phyloP scores from a whole-genome alignment of 352 stramenopile genomes.

The Phytophthora pseudosyringae region DNA sequence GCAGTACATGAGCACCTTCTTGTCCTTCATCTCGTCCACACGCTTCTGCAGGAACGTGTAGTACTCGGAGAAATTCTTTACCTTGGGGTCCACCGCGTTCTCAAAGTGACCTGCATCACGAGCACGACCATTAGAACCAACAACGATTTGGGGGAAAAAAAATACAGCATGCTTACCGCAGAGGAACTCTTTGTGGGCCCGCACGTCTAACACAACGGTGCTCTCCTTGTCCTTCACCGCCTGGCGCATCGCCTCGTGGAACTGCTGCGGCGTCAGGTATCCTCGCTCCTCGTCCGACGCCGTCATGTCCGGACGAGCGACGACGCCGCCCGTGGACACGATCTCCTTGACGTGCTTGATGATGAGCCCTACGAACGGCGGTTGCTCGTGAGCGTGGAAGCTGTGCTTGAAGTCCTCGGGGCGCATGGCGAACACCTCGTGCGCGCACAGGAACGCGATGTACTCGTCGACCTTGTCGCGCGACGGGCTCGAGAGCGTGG shows the following conservation, averaged over 20 bases:
- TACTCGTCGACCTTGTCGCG: conserved; percentile 66
- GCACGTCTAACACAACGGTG: conserved; percentile 66
- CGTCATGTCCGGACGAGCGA: conserved; percentile 60
- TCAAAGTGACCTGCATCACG: conserved; percentile 64
- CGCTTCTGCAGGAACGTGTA: conserved; percentile 68
- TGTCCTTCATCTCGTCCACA: conserved; percentile 66
- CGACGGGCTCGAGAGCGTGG: conserved; percentile 65
- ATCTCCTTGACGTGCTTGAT: conserved; percentile 86
- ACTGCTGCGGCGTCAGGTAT: conserved; percentile 81
- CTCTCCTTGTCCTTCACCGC: conserved; percentile 50
- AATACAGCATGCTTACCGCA: conserved; percentile 20
- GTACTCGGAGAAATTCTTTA: conserved; percentile 83
- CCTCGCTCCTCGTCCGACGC: conserved; percentile 62
- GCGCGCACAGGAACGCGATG: conserved; percentile 56
- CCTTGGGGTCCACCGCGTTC: conserved; percentile 63
- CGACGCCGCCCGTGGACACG: conserved; percentile 62
- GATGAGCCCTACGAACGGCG: conserved; percentile 68
- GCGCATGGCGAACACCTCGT: conserved; percentile 60
- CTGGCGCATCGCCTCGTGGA: conserved; percentile 66
- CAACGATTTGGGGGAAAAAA: not conserved
- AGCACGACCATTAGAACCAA: conserved; percentile 2
- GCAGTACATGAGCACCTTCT: conserved; percentile 86
- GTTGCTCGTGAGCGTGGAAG: conserved; percentile 39
- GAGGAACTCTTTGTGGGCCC: conserved; percentile 68
- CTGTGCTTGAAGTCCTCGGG: conserved; percentile 83